Evolutionary conservation across 805 yeast genomes (phyloP), one percentile per base, ranked within the genome.

Genomic region (Starmerella bombi): DNA sequence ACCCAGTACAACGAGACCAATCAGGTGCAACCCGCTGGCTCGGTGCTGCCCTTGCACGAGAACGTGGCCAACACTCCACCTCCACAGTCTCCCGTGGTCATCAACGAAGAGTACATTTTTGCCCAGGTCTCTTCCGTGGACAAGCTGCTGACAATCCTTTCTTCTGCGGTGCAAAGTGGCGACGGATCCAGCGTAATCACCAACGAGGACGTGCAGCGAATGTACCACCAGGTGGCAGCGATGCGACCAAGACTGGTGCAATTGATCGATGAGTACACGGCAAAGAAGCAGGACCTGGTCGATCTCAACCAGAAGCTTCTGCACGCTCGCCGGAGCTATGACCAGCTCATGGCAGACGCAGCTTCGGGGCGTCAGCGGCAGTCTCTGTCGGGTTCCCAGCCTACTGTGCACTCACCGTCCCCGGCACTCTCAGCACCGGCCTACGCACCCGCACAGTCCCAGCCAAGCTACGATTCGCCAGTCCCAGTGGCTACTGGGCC

Each of bases 231-330:
- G 12, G 67, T 85, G 1, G 70, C 80, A 15, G 74, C 85, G 4
- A 63, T 83, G 37, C 74, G 93, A 48, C 83, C 85, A 0, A 71
- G 75, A 45, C 65, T 91, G 45, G 82, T 82, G 14, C 73, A 73
- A 52, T 62, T 77, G 51, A 74, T 91, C 46, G 94, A 83, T 42
- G 74, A 81, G 58, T 80, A 83, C 58, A 70, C 83, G 28, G 70
- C 72, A 34, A 72, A 83, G 53, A 75, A 80, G 55, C 81, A 85
- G 50, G 96, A 88, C 47, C 63, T 88, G 44, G 64, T 75, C 45
- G 72, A 72, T 17, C 65, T 88, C 51, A 79, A 83, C 53, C 71
- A 72, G 45, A 80, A 81, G 47, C 68, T 88, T 41, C 72, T 72
- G 42, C 66, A 67, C 36, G 91, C 94, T 15, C 72, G 80, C 38